Conservation (phyloP, 192 early-diverging fungal species). For the Globomyces pollinis-pini region DNA sequence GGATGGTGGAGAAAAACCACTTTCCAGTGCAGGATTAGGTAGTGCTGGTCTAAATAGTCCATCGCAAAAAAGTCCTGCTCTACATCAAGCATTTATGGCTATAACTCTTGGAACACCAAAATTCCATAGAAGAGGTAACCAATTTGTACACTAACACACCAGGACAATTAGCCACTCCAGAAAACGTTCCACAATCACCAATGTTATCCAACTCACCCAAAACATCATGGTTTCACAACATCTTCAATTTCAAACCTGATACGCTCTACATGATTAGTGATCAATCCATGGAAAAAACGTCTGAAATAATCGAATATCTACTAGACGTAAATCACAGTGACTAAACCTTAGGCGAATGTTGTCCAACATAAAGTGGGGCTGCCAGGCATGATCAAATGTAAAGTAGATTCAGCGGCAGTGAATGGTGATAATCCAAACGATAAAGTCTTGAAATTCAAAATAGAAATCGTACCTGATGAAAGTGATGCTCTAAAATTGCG, state of each 20-base stretch:
- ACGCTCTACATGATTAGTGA: constrained; percentile 3
- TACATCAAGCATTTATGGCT: neutral
- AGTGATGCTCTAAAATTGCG: neutral
- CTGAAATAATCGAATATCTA: neutral
- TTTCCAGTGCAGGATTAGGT: neutral
- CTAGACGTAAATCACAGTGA: neutral
- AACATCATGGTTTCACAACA: constrained; percentile 31
- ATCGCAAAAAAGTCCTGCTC: neutral
- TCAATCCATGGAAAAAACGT: neutral
- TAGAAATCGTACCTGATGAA: constrained; percentile 24
- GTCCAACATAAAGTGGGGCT: neutral
- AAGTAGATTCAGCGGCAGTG: constrained; percentile 17
- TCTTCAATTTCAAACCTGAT: constrained; percentile 43
- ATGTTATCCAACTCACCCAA: constrained; percentile 23
- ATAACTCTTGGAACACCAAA: constrained; percentile 24
- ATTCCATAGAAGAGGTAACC: constrained; percentile 28
- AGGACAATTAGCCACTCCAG: neutral
- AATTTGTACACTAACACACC: neutral
- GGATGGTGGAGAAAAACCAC: neutral
- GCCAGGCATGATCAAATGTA: constrained; percentile 24
- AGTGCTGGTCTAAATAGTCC: no score
- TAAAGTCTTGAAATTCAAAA: constrained; percentile 35
- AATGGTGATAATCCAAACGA: neutral
- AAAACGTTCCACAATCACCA: constrained; percentile 4
- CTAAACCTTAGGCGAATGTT: neutral